Evolutionary conservation across 2,329 filamentous ascomycete species (phyloP), one percentile per base, ranked within the genome.

Genomic region (Arthrobotrys conoides): DNA sequence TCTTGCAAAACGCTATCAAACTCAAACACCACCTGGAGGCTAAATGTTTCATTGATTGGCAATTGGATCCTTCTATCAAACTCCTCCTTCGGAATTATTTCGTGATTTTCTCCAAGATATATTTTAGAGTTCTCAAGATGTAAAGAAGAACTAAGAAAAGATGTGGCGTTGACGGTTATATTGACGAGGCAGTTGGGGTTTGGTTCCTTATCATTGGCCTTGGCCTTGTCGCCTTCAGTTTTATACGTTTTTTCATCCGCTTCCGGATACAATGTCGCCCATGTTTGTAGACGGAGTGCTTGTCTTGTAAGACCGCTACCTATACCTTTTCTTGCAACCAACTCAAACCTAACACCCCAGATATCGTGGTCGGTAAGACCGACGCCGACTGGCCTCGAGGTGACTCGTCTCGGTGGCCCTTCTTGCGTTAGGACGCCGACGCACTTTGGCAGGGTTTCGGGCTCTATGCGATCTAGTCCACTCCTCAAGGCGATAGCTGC

Each of bases 321-420:
- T 16, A 16, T 5, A 4, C 30, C 48, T 30, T 16, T 10, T 14
- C 14, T 22, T 6, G 10, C 1, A 16, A 2, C 2, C 18, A 55
- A 16, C n/a, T 67, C 48, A 27, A 67, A 55, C n/a, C 64, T 53
- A 1, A 51, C 51, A 1, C 48, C 64, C 46, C 64, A 55, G 18
- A 67, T 67, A n/a, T 67, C 46, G 27, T 67, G 64, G 33, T 67
- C 64, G 5, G 64, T 67, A 5, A 67, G 64, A 12, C 64, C 64
- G 3, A 12, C 30, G 12, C 64, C 64, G 8, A 38, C 36, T 2
- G n/a, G n/a, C n/a, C n/a, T n/a, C n/a, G n/a, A n/a, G n/a, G n/a
- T n/a, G n/a, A n/a, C n/a, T n/a, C n/a, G n/a, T n/a, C n/a, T n/a
- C n/a, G n/a, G n/a, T n/a, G n/a, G n/a, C n/a, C n/a, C n/a, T n/a